Evolutionary conservation across 2,329 filamentous ascomycete species (phyloP).

Genomic region (Emericellopsis cladophorae): DNA sequence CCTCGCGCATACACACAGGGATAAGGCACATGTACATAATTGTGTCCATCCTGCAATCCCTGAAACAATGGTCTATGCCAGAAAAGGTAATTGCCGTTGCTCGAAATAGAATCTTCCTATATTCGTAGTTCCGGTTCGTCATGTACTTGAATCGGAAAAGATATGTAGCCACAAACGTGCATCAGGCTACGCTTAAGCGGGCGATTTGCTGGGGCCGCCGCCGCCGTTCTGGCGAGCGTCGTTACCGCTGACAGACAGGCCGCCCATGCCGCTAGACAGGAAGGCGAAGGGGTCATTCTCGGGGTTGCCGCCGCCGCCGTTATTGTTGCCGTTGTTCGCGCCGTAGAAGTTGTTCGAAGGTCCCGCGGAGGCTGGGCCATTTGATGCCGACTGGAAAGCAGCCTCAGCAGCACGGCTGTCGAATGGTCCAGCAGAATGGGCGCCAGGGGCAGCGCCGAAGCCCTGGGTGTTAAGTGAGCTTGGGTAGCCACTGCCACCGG

Average conservation of each 20-base stretch:
- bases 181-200: constrained; percentile 29
- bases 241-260: constrained; percentile 51
- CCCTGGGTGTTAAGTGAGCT: constrained; percentile 65
- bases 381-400: constrained; percentile 81
- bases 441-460: constrained; percentile 62
- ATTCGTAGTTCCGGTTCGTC: constrained; percentile 21
- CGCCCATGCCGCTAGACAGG: constrained; percentile 60
- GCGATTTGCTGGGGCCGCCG: constrained; percentile 45
- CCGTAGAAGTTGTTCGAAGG: constrained; percentile 41
- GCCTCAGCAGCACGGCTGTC: constrained; percentile 89
- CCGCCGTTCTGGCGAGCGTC: constrained; percentile 52
- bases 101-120: constrained; percentile 24
- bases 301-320: background rate
- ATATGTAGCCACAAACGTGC: background rate
- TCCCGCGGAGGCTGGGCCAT: constrained; percentile 65
- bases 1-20: constrained; percentile 6
- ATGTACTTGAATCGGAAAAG: constrained; percentile 4
- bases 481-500: constrained; percentile 59
- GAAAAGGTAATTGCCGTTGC: constrained; percentile 29
- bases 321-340: constrained; percentile 44
- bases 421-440: constrained; percentile 77
- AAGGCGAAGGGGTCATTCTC: constrained; percentile 73
- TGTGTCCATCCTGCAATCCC: constrained; percentile 19
- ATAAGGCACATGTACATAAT: constrained; percentile 8
- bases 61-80: constrained; percentile 21